Evolutionary conservation across 2,329 filamentous ascomycete species (phyloP), one percentile per base, ranked within the genome.

Genomic region (Cladosporium cucumerinum): DNA sequence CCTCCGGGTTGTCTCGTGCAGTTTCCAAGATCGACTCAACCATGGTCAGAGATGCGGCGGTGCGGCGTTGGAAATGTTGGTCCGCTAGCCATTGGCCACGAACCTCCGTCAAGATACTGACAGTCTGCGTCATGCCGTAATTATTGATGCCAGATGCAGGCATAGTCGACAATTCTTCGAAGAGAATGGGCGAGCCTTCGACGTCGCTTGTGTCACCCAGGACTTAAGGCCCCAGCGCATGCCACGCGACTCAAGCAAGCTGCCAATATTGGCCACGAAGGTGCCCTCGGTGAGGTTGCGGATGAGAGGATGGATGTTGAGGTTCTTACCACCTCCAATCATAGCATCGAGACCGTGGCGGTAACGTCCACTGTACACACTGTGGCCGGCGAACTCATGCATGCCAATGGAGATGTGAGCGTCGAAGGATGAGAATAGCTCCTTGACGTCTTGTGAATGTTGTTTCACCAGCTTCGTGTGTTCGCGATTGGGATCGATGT

Each of bases 391-490:
- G 39, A 75, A 78, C 58, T 78, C 76, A 63, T 78, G 76, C 73
- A 76, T 71, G 30, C 78, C 76, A n/a, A 76, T 68, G 0, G 73
- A 73, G 8, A 78, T 70, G 52, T 77, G 74, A 3, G 76, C 75
- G 2, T 70, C 69, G 30, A 75, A 77, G 12, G 58, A 64, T 25
- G 63, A 72, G 65, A 75, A 76, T 43, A 72, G 73, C 30, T 66
- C 55, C 57, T 77, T 78, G 66, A 76, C 72, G 8, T 71, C 69
- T 10, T 73, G 68, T 2, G 74, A 72, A 55, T 75, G 74, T 30
- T 61, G 67, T 3, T 73, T 70, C 18, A 68, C 69, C 6, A 76
- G 69, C 65, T 76, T 77, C 48, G 71, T 75, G 58, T 66, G 62
- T 26, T 69, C 68, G 21, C 68, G 64, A 23, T 69, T 69, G 1